Evolutionary conservation across 2,329 filamentous ascomycete species (phyloP).

Genomic region (Phialemonium atrogriseum): DNA sequence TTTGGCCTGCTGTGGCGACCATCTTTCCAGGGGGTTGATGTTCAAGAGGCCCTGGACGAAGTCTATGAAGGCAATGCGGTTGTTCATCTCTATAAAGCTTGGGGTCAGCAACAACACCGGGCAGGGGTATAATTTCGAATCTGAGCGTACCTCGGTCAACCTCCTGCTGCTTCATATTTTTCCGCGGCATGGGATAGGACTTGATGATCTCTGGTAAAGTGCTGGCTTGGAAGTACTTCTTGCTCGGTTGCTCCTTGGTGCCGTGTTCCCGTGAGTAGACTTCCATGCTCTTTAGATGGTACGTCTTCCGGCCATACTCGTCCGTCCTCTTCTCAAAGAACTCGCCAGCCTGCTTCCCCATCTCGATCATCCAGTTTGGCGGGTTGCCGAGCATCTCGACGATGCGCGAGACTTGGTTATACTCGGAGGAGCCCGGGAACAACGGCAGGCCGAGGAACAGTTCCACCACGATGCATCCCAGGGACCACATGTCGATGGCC

Average conservation of each 20-base stretch:
- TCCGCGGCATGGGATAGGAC: constrained; percentile 94
- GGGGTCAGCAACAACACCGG: constrained; percentile 5
- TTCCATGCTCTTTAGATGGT: constrained; percentile 93
- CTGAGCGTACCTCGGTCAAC: constrained; percentile 75
- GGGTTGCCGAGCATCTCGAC: constrained; percentile 97
- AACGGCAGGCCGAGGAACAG: constrained; percentile 89
- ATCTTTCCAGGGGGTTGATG: constrained; percentile 91
- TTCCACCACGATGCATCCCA: constrained; percentile 97
- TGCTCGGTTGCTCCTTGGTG: constrained; percentile 97
- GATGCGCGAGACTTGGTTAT: constrained; percentile 95
- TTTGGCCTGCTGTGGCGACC: constrained; percentile 97
- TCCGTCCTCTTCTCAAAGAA: constrained; percentile 93
- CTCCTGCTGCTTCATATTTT: constrained; percentile 98
- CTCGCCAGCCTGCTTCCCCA: constrained; percentile 94
- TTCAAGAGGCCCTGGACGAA: constrained; percentile 90
- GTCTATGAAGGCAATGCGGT: constrained; percentile 93
- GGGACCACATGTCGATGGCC: constrained; percentile 99
- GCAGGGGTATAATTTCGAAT: constrained; percentile 3
- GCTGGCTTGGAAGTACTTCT: constrained; percentile 96
- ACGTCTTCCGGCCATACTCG: constrained; percentile 85
- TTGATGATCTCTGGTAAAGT: constrained; percentile 96
- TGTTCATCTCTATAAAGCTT: constrained; percentile 83
- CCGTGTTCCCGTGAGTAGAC: constrained; percentile 93
- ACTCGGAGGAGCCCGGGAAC: constrained; percentile 96
- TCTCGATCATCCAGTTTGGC: constrained; percentile 98